A percentile compares a stretch with the other conserved stretches of the same genome.
Conservation (phyloP, 352 stramenopile species). For the Globisporangium heterothallicum region DNA sequence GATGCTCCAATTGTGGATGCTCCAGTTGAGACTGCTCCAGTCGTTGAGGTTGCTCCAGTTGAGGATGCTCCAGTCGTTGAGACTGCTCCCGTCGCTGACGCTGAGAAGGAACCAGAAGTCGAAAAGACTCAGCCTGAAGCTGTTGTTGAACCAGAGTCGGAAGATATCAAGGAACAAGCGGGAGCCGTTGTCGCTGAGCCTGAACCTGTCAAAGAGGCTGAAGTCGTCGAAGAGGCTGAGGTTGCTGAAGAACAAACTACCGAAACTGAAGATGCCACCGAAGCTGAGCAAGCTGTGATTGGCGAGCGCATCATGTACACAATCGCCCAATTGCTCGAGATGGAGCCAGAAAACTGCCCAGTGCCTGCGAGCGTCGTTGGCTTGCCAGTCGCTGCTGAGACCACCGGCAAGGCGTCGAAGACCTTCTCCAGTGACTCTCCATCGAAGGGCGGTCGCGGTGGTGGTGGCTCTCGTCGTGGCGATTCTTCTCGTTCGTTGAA, state of each 20-base stretch:
- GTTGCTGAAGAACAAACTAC: constrained; percentile 1
- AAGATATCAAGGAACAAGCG: constrained; percentile 15
- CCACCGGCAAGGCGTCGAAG: constrained; percentile 41
- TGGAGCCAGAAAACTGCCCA: constrained; percentile 50
- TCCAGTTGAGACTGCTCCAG: not conserved
- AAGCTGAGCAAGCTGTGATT: constrained; percentile 35
- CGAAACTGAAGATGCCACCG: constrained; percentile 18
- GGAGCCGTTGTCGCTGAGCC: not conserved
- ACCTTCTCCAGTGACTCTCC: constrained; percentile 6
- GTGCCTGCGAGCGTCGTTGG: constrained; percentile 51
- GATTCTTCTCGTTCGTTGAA: constrained; percentile 40
- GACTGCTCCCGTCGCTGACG: too few species aligned
- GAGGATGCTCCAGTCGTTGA: constrained; percentile 5
- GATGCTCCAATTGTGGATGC: not conserved
- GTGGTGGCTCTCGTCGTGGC: constrained; percentile 25
- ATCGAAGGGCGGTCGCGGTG: constrained; percentile 19
- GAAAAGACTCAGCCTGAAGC: not conserved
- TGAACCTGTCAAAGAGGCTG: not conserved
- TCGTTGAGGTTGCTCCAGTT: not conserved
- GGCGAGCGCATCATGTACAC: constrained; percentile 67
- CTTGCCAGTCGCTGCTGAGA: constrained; percentile 39
- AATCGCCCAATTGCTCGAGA: constrained; percentile 65
- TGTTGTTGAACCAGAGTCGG: constrained; percentile 8
- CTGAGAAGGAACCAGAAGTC: not conserved
- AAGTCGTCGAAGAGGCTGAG: not conserved